phyloP scores from a whole-genome alignment of 2,329 filamentous ascomycete genomes.

The Graphiopsis chlorocephala region DNA sequence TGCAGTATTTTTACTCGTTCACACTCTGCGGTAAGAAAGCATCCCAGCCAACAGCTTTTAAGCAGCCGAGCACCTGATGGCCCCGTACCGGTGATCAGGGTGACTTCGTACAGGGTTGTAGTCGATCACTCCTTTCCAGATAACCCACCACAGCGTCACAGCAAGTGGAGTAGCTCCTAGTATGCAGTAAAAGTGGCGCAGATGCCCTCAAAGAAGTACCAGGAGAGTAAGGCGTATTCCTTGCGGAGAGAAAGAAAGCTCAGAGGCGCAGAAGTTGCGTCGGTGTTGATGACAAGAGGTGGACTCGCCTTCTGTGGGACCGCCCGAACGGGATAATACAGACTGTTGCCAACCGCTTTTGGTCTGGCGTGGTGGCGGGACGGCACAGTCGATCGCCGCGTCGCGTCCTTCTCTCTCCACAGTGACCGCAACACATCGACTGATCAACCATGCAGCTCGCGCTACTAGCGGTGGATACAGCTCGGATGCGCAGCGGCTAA shows the following conservation, averaged over 20 bases:
- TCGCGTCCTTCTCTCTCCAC: neutral
- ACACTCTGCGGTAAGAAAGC: neutral
- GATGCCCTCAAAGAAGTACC: neutral
- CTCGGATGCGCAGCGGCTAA: too few species aligned
- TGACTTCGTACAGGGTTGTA: neutral
- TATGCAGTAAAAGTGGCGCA: neutral
- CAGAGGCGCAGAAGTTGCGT: conserved; percentile 7
- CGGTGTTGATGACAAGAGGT: neutral
- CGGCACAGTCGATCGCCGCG: conserved; percentile 1
- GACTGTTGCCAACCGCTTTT: neutral
- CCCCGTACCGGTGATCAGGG: neutral
- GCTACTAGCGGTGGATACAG: too few species aligned
- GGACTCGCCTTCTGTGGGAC: neutral
- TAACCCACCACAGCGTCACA: neutral
- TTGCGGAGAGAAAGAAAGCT: neutral
- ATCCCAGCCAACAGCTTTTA: neutral
- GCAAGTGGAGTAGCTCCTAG: neutral
- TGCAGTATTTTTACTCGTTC: neutral
- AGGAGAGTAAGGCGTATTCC: neutral
- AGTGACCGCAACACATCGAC: neutral
- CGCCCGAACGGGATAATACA: neutral
- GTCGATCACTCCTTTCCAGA: neutral
- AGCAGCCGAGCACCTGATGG: neutral
- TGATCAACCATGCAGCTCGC: neutral
- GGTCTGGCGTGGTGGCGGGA: neutral